A percentile compares a stretch with the other conserved stretches of the same genome.
phyloP scores from a whole-genome alignment of 2,329 filamentous ascomycete species.

The Pezicula rhizophila region DNA sequence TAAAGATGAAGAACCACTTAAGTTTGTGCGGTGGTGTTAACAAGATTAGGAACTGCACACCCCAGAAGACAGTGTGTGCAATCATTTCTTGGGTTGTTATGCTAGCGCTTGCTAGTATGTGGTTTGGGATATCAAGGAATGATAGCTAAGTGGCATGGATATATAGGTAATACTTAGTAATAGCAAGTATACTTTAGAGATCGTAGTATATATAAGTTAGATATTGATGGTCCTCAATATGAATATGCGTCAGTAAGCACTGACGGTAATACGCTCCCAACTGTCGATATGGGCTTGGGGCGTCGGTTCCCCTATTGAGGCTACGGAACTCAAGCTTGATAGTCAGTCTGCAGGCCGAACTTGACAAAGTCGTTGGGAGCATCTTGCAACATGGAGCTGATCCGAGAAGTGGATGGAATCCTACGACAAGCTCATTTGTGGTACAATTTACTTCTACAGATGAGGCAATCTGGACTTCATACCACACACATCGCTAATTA shows the following conservation, averaged over 20 bases:
- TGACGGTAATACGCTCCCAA: no score
- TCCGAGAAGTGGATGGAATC: not conserved
- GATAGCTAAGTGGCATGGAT: conserved; percentile 44
- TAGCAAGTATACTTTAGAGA: no score
- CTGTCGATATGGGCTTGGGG: no score
- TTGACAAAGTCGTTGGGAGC: not conserved
- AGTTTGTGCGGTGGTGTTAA: conserved; percentile 40
- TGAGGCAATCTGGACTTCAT: not conserved
- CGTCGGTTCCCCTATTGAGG: no score
- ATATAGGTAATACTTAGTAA: no score
- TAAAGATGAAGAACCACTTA: conserved; percentile 43
- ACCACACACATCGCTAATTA: not conserved
- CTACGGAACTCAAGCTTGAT: no score
- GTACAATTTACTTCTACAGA: not conserved
- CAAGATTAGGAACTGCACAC: conserved; percentile 28
- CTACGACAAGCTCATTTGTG: not conserved
- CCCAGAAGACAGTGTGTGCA: conserved; percentile 38
- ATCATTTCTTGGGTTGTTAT: conserved; percentile 49
- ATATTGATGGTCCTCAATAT: no score
- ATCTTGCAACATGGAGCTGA: not conserved
- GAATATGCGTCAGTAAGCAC: no score
- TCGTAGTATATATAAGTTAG: no score
- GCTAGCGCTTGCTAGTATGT: conserved; percentile 38
- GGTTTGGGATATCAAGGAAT: conserved; percentile 42
- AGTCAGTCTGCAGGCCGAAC: not conserved